phyloP scores from a whole-genome alignment of 495 filamentous ascomycete genomes.

The Wilcoxina mikolae region DNA sequence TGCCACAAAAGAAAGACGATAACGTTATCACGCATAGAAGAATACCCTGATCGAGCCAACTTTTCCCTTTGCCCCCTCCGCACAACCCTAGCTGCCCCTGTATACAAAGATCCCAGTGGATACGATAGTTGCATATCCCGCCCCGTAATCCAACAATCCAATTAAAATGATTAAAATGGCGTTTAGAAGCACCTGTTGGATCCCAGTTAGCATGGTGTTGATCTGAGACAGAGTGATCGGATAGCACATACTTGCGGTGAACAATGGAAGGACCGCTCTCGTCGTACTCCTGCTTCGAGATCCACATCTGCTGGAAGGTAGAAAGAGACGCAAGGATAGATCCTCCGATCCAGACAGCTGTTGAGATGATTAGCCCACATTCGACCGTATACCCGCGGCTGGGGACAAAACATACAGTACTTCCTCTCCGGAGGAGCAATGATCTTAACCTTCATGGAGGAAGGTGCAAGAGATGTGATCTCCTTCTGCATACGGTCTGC shows the following conservation, averaged over 20 bases:
- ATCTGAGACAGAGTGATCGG: background rate
- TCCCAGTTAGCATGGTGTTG: slow-evolving; percentile 10
- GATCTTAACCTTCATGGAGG: slow-evolving; percentile 98
- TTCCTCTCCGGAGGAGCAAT: slow-evolving; percentile 94
- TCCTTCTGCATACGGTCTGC: slow-evolving; percentile 99
- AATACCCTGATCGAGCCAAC: slow-evolving; percentile 3
- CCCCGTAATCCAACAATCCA: slow-evolving; percentile 7
- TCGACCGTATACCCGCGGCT: no score
- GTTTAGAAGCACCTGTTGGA: slow-evolving; percentile 28
- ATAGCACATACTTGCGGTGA: slow-evolving; percentile 72
- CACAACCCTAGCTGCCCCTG: slow-evolving; percentile 1
- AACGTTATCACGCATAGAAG: background rate
- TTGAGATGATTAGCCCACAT: background rate
- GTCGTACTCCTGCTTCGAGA: slow-evolving; percentile 99
- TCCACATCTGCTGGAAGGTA: slow-evolving; percentile 99
- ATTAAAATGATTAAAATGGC: slow-evolving; percentile 12
- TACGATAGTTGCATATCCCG: slow-evolving; percentile 3
- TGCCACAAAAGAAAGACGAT: slow-evolving; percentile 7
- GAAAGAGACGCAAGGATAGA: slow-evolving; percentile 98
- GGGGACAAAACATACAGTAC: slow-evolving; percentile 59
- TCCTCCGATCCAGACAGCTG: slow-evolving; percentile 96
- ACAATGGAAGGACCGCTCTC: slow-evolving; percentile 98
- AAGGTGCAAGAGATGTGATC: slow-evolving; percentile 97
- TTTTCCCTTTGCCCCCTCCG: background rate
- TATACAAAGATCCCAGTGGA: slow-evolving; percentile 5